Evolutionary conservation across 176 grass and related monocot species (phyloP).

Genomic region (Zea luxurians): DNA sequence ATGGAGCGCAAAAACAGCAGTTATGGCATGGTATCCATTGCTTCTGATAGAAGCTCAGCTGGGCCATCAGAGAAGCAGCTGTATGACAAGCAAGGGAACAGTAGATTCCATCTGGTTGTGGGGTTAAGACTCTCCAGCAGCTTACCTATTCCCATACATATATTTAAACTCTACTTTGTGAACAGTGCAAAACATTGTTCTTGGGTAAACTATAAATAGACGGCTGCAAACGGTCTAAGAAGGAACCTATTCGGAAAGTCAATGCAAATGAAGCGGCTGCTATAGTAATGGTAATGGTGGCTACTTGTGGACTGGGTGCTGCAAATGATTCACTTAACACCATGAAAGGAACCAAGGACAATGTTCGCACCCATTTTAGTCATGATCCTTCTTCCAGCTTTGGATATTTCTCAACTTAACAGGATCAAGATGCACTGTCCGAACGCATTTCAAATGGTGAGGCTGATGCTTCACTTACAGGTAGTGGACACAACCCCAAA

Average conservation of each 20-base stretch:
- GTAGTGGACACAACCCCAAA: conserved; percentile 41
- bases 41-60: conserved; percentile 43
- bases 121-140: background rate
- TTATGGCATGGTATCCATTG: conserved; percentile 32
- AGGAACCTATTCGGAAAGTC: conserved; percentile 48
- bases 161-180: no score
- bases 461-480: conserved; percentile 45
- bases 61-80: conserved; percentile 51
- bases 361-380: background rate
- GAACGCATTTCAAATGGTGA: conserved; percentile 51
- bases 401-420: conserved; percentile 46
- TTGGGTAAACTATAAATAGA: no score
- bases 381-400: conserved; percentile 22
- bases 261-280: conserved; percentile 87
- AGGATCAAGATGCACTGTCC: conserved; percentile 25
- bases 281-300: conserved; percentile 81
- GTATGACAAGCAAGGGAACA: conserved; percentile 42
- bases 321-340: conserved; percentile 37
- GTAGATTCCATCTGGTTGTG: conserved; percentile 62
- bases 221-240: conserved; percentile 4
- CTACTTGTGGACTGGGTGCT: conserved; percentile 71
- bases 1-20: conserved; percentile 22
- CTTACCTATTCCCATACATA: no score
- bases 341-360: conserved; percentile 15
- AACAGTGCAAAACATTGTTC: no score